Base-by-base conservation (phyloP, 352 stramenopile genomes). In the Phytopythium ostracodes region DNA sequence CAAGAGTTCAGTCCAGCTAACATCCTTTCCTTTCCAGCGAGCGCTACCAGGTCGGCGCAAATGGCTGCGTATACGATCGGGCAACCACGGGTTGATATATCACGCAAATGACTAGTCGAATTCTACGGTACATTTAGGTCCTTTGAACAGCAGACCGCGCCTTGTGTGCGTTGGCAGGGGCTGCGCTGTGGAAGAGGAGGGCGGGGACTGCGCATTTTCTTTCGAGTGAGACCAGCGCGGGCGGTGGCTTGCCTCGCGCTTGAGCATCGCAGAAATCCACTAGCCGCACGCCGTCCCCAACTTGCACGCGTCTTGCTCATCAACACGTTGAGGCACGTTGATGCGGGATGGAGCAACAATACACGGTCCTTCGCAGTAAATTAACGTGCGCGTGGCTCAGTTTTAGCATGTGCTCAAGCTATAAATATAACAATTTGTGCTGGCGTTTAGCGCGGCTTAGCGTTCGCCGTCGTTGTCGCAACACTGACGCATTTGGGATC, bases 1-100 rank as follows among this genome's bases (percentile, higher is more conserved):
- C 49, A 56, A 56, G 49, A 27, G 49, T 56, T 56, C 49, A 56
- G 49, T 56, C 49, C 42, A 47, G 42, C n/a, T n/a, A 47, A 25
- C 42, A 24, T 47, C 42, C n/a, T n/a, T n/a, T n/a, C n/a, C n/a
- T n/a, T 47, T 47, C 42, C 42, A 10, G 42, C 42, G 42, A 47
- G 42, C 17, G 42, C 42, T 18, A 47, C 18, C 42, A 25, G 42
- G 42, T 47, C 42, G 42, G 42, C 42, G 42, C 42, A 20, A 47
- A 47, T 18, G 17, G 40, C 40, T 15, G 40, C 17, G 18, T 7
- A 4, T n/a, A n/a, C 42, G 20, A 47, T 24, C 42, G 42, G 42
- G 5, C 42, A 20, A 47, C 42, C n/a, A 8, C 18, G 12, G 18
- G 14, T 56, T 56, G 49, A 56, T 56, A 56, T 56, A 56, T 56